These are phyloP conservation scores for Hypocreales sp. DNA, from an alignment of 2,329 filamentous ascomycete genomes.

Conservation along the genomic window DNA sequence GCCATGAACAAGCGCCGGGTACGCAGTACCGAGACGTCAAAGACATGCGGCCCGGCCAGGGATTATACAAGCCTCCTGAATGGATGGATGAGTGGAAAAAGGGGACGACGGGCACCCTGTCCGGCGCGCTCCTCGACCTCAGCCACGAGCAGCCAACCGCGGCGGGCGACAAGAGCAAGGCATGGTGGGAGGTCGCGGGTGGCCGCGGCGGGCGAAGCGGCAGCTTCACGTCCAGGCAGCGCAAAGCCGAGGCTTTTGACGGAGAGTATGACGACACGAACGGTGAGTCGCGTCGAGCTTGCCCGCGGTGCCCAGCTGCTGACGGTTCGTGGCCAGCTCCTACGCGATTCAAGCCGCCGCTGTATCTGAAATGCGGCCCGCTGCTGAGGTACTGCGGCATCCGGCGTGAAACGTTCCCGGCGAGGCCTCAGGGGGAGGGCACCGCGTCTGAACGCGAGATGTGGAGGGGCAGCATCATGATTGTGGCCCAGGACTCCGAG, in stretches of 20 bases:
- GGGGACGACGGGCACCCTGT: slow-evolving; percentile 45
- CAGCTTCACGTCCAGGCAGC: slow-evolving; percentile 28
- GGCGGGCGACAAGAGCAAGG: slow-evolving; percentile 31
- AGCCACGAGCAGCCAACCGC: slow-evolving; percentile 20
- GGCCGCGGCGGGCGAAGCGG: slow-evolving; percentile 29
- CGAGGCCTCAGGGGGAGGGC: slow-evolving; percentile 6
- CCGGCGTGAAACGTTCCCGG: slow-evolving; percentile 40
- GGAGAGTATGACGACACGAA: slow-evolving; percentile 51
- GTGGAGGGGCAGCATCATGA: slow-evolving; percentile 91
- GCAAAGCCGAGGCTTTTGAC: slow-evolving; percentile 48
- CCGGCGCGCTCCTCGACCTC: slow-evolving; percentile 44
- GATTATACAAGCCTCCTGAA: slow-evolving; percentile 40
- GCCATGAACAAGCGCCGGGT: no score
- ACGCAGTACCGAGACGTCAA: no score
- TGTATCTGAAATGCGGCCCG: slow-evolving; percentile 84
- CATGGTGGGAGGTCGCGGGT: slow-evolving; percentile 62
- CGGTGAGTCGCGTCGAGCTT: slow-evolving; percentile 29
- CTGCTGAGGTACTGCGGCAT: slow-evolving; percentile 82
- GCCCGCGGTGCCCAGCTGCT: no score
- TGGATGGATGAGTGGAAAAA: slow-evolving; percentile 63
- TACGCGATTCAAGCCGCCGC: slow-evolving; percentile 64
- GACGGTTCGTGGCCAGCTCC: slow-evolving; percentile 28
- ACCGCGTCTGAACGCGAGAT: slow-evolving; percentile 47
- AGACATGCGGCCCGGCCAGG: slow-evolving; percentile 31
- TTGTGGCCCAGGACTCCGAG: slow-evolving; percentile 72